Evolutionary conservation across 352 stramenopile genomes (phyloP).

Genomic region (Globisporangium heterothallicum): DNA sequence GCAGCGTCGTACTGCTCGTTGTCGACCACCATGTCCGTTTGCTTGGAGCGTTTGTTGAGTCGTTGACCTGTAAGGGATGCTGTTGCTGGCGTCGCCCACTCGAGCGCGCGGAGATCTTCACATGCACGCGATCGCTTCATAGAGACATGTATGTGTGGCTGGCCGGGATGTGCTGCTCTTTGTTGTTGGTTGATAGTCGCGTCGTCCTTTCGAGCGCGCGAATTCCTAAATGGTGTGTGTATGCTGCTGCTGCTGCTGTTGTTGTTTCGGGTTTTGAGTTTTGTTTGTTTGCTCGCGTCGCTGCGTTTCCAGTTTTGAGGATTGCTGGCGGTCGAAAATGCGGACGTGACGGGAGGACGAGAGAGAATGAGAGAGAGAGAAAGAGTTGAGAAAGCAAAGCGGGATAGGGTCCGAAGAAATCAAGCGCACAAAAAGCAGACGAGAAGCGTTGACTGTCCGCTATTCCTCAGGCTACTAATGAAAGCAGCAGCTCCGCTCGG

Average conservation of each 20-base stretch:
- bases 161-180: background rate
- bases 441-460: background rate
- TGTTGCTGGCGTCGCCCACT: slow-evolving; percentile 19
- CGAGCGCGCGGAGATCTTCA: slow-evolving; percentile 57
- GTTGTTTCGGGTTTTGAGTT: background rate
- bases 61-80: slow-evolving; percentile 5
- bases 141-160: slow-evolving; percentile 10
- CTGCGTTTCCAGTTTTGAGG: background rate
- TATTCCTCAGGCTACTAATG: slow-evolving; percentile 10
- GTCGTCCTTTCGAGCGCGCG: slow-evolving; percentile 10
- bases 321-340: background rate
- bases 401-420: slow-evolving; percentile 12
- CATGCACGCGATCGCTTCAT: slow-evolving; percentile 75
- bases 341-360: slow-evolving; percentile 2
- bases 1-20: slow-evolving; percentile 6
- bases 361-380: slow-evolving; percentile 8
- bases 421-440: slow-evolving; percentile 14
- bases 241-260: background rate
- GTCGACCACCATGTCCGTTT: slow-evolving; percentile 8
- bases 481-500: background rate
- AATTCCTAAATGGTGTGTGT: slow-evolving; percentile 15
- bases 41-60: slow-evolving; percentile 12
- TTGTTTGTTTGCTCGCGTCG: background rate
- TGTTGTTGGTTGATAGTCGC: background rate
- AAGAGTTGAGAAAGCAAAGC: too few species aligned